phyloP scores from a whole-genome alignment of 306 rosid species.

The Astragalus glycyphyllos region DNA sequence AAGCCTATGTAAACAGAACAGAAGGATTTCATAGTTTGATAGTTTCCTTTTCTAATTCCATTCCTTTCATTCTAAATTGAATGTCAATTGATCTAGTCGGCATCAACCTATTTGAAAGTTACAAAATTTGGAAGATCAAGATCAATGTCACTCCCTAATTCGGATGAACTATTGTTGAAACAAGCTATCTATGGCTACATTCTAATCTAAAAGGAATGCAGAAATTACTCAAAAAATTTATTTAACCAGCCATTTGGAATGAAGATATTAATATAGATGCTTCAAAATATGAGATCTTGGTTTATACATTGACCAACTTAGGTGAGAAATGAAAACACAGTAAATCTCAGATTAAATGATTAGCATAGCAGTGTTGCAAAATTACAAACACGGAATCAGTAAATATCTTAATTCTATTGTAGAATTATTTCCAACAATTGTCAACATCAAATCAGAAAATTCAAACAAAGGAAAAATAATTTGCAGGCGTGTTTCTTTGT shows the following conservation, averaged over 20 bases:
- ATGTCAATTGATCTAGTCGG: conserved; percentile 12
- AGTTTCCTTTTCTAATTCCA: background rate
- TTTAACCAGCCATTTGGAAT: background rate
- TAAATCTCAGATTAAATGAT: background rate
- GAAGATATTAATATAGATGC: background rate
- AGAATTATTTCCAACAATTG: background rate
- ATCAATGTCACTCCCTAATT: too few species aligned
- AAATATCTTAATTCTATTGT: background rate
- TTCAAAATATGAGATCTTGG: conserved; percentile 5
- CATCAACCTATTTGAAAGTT: conserved; percentile 2
- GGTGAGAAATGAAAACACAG: background rate
- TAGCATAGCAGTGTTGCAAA: background rate
- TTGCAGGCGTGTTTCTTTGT: background rate
- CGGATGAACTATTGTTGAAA: background rate
- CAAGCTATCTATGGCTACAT: background rate
- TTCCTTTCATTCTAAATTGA: background rate
- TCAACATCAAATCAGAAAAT: conserved; percentile 1
- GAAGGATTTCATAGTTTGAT: conserved; percentile 2
- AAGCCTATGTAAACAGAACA: conserved; percentile 2
- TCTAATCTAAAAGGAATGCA: background rate
- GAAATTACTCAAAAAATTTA: background rate
- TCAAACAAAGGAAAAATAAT: background rate
- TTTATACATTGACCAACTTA: background rate
- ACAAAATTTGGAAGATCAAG: conserved; percentile 17
- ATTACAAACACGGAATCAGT: conserved; percentile 2